phyloP scores from a whole-genome alignment of 768 basidiomycete species.

The Coprinopsis marcescibilis region DNA sequence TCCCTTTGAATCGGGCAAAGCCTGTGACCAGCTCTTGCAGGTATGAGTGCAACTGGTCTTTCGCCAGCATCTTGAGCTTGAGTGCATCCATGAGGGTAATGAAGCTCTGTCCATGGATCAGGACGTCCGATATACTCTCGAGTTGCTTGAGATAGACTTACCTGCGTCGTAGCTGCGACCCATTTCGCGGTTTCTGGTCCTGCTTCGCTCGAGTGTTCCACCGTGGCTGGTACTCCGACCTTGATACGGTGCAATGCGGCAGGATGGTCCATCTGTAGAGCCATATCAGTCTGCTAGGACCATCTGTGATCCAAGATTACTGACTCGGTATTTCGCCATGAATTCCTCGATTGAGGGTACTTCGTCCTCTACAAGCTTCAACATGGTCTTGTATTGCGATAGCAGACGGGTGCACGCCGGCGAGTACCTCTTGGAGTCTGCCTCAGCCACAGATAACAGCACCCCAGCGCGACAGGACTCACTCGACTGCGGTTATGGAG shows the following conservation, averaged over 20 bases:
- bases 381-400: slow-evolving; percentile 95
- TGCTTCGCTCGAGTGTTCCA: slow-evolving; percentile 90
- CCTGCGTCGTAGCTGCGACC: slow-evolving; percentile 98
- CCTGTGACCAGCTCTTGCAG: slow-evolving; percentile 93
- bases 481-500: slow-evolving; percentile 87
- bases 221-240: slow-evolving; percentile 93
- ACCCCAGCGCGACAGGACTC: slow-evolving; percentile 29
- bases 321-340: slow-evolving; percentile 81
- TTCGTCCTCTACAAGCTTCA: slow-evolving; percentile 89
- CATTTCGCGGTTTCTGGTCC: slow-evolving; percentile 93
- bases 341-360: slow-evolving; percentile 85
- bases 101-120: slow-evolving; percentile 57
- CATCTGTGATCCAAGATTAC: background rate
- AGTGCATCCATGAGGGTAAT: slow-evolving; percentile 99
- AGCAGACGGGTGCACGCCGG: slow-evolving; percentile 92
- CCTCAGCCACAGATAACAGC: slow-evolving; percentile 21
- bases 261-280: slow-evolving; percentile 80
- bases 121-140: background rate
- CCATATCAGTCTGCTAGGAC: background rate
- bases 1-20: slow-evolving; percentile 90
- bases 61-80: slow-evolving; percentile 88
- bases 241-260: slow-evolving; percentile 87
- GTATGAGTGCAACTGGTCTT: slow-evolving; percentile 93
- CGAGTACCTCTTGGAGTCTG: slow-evolving; percentile 70
- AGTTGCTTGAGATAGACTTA: slow-evolving; percentile 21